Base-by-base conservation (phyloP, 305 asterid genomes). In the Fraxinus baroniana region DNA sequence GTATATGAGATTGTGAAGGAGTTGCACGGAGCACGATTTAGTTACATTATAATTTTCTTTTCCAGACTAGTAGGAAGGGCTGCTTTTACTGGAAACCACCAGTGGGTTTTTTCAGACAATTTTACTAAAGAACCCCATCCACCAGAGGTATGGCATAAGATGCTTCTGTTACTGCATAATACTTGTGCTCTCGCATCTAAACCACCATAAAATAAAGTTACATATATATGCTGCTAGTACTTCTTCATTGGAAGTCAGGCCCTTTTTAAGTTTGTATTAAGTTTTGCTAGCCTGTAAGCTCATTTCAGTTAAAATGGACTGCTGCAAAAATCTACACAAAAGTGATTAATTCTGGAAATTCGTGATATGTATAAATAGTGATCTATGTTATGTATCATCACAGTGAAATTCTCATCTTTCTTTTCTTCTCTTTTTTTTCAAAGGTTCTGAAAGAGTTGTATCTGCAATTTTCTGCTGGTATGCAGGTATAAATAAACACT, bases 401-500 rank as follows among this genome's bases (percentile, higher is more conserved):
- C 79, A 82, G 82, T 60, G 64, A 62, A 15, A 60, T 28, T 49
- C 44, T 77, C 64, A 62, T 79, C 7, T 77, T 66, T 76, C 81
- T 78, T n/a, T 52, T 18, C 10, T n/a, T n/a, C 24, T 52, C 17
- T 3, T 12, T 44, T 7, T 60, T 7, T 60, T 20, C 7, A 2
- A 8, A 60, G 98, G 93, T 92, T 82, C 84, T 89, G 32, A 90
- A 90, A 79, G 97, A 92, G 82, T 85, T 91, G 64, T 81, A 44
- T 55, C 91, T 82, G 78, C 97, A 94, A 87, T 89, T 91, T 86
- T 88, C 92, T 77, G 92, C 92, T 81, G 97, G 95, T 84, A 90
- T 93, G 87, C 91, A 91, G 97, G 97, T 93, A 88, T 44, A 41
- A 68, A 17, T 5, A 57, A 62, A 32, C 10, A 15, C 36, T 39